These are phyloP conservation scores for Apiosordaria backusii DNA, from an alignment of 495 filamentous ascomycete species.

Conservation along the genomic window DNA sequence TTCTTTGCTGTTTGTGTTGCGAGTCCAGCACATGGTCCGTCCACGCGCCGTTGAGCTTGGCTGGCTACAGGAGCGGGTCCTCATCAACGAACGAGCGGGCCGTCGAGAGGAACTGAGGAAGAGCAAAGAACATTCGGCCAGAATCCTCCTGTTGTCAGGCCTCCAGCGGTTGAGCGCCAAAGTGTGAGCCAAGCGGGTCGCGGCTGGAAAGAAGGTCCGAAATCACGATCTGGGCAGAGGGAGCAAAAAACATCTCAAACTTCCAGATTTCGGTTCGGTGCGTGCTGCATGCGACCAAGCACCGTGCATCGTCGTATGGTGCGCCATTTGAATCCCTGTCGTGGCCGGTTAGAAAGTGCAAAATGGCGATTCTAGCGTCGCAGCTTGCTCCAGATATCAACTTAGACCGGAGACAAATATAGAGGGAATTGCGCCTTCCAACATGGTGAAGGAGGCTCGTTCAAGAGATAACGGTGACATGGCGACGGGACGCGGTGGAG, in stretches of 20 bases:
- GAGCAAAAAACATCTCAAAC: constrained; percentile 16
- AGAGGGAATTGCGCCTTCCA: neutral
- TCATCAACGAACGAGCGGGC: neutral
- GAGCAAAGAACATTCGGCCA: constrained; percentile 5
- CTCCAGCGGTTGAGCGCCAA: neutral
- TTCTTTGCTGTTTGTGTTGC: neutral
- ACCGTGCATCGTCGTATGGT: constrained; percentile 16
- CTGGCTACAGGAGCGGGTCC: constrained; percentile 4
- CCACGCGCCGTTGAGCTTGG: neutral
- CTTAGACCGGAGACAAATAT: neutral
- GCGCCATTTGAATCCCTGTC: constrained; percentile 28
- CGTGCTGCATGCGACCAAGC: constrained; percentile 20
- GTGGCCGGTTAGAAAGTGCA: constrained; percentile 1
- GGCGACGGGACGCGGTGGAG: neutral
- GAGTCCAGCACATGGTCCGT: neutral
- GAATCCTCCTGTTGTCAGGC: neutral
- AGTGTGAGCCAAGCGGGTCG: constrained; percentile 7
- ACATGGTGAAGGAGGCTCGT: neutral
- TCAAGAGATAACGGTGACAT: constrained; percentile 1
- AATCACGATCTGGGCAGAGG: constrained; percentile 7
- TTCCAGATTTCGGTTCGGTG: constrained; percentile 18
- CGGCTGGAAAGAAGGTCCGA: constrained; percentile 26
- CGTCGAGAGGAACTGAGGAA: neutral
- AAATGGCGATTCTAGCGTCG: constrained; percentile 12
- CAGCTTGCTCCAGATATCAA: neutral